Base-by-base conservation (phyloP, 306 rosid species). In the Lupinus albus region DNA sequence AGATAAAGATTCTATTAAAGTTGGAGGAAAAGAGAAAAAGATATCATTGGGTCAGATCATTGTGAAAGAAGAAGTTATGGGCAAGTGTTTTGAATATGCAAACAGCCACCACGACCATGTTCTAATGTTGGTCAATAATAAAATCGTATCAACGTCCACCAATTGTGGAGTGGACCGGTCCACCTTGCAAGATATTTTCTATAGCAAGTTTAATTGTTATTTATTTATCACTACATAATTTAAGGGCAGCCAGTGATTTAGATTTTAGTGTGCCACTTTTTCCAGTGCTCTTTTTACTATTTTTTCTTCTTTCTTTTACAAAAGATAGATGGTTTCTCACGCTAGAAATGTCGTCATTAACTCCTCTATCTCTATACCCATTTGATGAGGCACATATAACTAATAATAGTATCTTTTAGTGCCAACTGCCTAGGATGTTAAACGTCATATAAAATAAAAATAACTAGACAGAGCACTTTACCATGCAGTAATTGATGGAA, bases 381-480 rank as follows among this genome's bases (percentile, higher is more conserved):
- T 30, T 61, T 7, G 30, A 25, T 3, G 30, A 25, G 30, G 30
- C 30, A 25, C 30, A 25, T 25, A 25, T 25, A 59, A 72, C 17
- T 12, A 5, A 39, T 38, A 35, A 67, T 75, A 62, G 30, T 25
- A 62, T 75, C 45, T 30, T 67, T 73, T 42, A 53, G 63, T 64
- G 78, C 67, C 51, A 64, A 54, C 44, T 64, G 78, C 70, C 51
- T 64, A 54, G 42, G 63, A 46, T 71, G 64, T 21, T 70, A 57
- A 75, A 70, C 28, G 6, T 55, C 67, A 75, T 51, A 58, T 35
- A 55, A 71, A 65, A 61, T 71, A 56, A 81, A 61, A 48, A 52
- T 30, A 68, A 61, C 83, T 36, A 52, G 83, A 80, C 88, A 72
- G 57, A 75, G 81, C 88, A 84, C 88, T 25, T 25, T 25, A 25